Percentiles rank a stretch among this genome's conserved stretches.
These are phyloP conservation scores for Saturnispora hagleri DNA, from an alignment of 805 yeast genomes.

Conservation along the genomic window DNA sequence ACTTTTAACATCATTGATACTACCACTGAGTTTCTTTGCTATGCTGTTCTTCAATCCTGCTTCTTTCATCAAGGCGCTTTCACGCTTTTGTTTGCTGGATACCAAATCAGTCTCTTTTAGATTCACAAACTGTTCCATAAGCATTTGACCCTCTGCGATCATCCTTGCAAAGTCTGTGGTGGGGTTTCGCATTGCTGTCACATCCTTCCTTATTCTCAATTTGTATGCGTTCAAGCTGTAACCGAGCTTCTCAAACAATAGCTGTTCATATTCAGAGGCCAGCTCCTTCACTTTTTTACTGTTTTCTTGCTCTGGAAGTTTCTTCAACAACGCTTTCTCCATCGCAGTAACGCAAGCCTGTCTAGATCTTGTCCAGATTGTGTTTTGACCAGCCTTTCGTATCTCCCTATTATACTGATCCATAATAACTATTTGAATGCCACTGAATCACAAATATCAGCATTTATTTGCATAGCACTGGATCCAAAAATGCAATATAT, in stretches of 20 bases:
- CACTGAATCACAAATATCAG: background rate
- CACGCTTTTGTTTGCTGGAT: slow-evolving; percentile 21
- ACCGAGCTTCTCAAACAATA: slow-evolving; percentile 13
- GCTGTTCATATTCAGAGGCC: slow-evolving; percentile 20
- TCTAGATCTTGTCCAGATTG: slow-evolving; percentile 16
- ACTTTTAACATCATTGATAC: slow-evolving; percentile 21
- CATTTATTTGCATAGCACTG: background rate
- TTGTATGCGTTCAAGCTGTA: slow-evolving; percentile 18
- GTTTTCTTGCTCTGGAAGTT: background rate
- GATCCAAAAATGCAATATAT: no score
- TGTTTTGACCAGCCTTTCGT: background rate
- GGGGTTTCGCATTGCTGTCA: slow-evolving; percentile 23
- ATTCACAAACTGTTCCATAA: slow-evolving; percentile 17
- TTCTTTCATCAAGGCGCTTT: slow-evolving; percentile 23
- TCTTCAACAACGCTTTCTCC: slow-evolving; percentile 12
- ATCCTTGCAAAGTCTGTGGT: slow-evolving; percentile 22
- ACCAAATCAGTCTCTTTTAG: slow-evolving; percentile 20
- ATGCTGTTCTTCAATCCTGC: slow-evolving; percentile 25
- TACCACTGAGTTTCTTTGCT: slow-evolving; percentile 19
- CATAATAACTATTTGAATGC: background rate
- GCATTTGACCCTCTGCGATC: slow-evolving; percentile 13
- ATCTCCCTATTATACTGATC: background rate
- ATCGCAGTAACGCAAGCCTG: slow-evolving; percentile 20
- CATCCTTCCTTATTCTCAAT: slow-evolving; percentile 24
- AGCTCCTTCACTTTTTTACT: slow-evolving; percentile 5